Evolutionary conservation across 768 basidiomycete genomes (phyloP), one percentile per base, ranked within the genome.

Genomic region (Mycena metata): DNA sequence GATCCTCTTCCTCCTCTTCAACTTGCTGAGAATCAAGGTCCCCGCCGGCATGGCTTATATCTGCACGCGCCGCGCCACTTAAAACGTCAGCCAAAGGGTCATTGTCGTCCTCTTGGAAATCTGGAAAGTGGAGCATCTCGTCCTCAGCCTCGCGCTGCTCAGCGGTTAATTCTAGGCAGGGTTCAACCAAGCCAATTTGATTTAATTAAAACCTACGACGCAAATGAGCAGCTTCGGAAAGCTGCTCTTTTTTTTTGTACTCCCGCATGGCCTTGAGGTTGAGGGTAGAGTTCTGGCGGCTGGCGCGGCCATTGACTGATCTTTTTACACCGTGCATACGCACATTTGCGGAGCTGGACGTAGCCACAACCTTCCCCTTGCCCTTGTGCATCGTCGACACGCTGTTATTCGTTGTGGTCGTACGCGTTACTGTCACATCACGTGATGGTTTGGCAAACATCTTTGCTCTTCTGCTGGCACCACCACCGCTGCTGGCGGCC

Each of bases 31-130:
- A 26, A 11, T 21, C 26, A n/a, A 23, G 24, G 24, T 52, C 64
- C 23, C 57, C 56, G 4, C 64, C 55, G 2, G 56, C 64, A 17
- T 66, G 57, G 49, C 64, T 66, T 23, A 66, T 59, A 16, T 66
- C 64, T 7, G 57, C 46, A 3, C 10, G 45, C 2, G 36, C 24
- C 5, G 26, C 43, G 4, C 64, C 64, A 41, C n/a, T 49, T 16
- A 66, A 49, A n/a, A 62, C 41, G n/a, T 54, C 41, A 2, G 50
- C 24, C 19, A 52, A 24, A 13, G 16, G 23, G 12, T 65, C 51
- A n/a, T 46, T n/a, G 19, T 19, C 19, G 45, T 17, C 21, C 7
- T 36, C 46, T 9, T 50, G 47, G 3, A 60, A 21, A 13, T 30
- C 46, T 13, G 46, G n/a, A 7, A 60, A 0, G n/a, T 60, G 35